Percentiles rank a stretch among this genome's conserved stretches.
Conservation (phyloP, 768 basidiomycete species). For the Agaricus subrufescens region DNA sequence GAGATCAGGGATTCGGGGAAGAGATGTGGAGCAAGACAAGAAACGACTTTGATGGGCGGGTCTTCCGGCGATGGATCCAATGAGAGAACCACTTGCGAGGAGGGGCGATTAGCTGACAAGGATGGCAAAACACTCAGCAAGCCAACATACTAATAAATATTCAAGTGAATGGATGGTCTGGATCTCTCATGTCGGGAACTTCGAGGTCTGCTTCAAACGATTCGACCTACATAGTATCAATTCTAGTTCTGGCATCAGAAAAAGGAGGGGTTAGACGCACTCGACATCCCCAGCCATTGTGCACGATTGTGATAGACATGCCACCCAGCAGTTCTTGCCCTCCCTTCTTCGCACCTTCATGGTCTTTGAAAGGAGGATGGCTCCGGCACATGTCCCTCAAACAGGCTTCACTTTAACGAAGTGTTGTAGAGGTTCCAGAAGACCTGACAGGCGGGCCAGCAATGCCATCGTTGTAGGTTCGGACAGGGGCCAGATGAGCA, state of each 20-base stretch:
- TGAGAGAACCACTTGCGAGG: no score
- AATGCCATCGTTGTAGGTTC: slow-evolving; percentile 93
- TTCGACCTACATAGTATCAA: slow-evolving; percentile 53
- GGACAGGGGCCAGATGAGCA: slow-evolving; percentile 18
- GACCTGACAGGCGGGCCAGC: slow-evolving; percentile 64
- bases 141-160: slow-evolving; percentile 80
- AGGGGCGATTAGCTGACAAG: neutral
- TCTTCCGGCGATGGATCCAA: slow-evolving; percentile 35
- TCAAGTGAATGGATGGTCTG: slow-evolving; percentile 64
- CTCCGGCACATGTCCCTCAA: slow-evolving; percentile 97
- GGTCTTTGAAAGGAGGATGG: slow-evolving; percentile 76
- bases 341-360: slow-evolving; percentile 79
- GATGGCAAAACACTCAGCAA: no score
- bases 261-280: slow-evolving; percentile 36
- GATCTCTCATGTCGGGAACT: slow-evolving; percentile 57
- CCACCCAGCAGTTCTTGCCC: slow-evolving; percentile 86
- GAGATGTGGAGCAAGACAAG: slow-evolving; percentile 55
- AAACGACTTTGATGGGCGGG: slow-evolving; percentile 64
- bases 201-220: slow-evolving; percentile 81
- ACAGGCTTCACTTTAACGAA: slow-evolving; percentile 73
- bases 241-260: neutral
- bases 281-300: slow-evolving; percentile 95
- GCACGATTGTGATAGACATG: slow-evolving; percentile 70
- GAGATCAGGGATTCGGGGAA: slow-evolving; percentile 35
- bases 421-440: slow-evolving; percentile 73